Percentiles rank a stretch among this genome's conserved stretches.
Evolutionary conservation across 169 alveolate species (phyloP).

Genomic region (Hammondia hammondi): DNA sequence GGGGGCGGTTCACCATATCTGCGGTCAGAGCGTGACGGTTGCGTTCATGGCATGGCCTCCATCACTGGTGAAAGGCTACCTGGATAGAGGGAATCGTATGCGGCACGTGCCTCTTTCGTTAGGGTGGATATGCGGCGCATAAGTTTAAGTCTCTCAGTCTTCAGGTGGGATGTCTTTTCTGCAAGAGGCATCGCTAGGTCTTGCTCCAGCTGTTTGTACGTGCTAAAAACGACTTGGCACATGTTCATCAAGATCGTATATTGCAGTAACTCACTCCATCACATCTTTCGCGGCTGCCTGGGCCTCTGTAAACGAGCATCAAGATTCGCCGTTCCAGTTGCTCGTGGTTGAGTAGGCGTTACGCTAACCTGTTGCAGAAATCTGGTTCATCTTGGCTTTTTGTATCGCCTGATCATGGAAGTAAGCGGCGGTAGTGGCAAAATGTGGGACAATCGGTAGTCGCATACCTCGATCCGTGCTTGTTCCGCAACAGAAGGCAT

Average conservation of each 20-base stretch:
- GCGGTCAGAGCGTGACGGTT: not conserved
- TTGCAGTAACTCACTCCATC: not conserved
- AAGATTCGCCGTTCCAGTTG: not conserved
- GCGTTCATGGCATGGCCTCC: not conserved
- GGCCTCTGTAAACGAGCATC: not conserved
- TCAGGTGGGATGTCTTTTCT: conserved; percentile 2
- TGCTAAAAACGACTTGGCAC: not conserved
- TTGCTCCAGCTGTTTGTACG: conserved; percentile 12
- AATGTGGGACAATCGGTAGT: too few species aligned
- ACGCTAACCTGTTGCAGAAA: conserved; percentile 12
- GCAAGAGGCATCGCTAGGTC: conserved; percentile 40
- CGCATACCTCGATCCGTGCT: not conserved
- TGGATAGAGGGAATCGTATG: conserved; percentile 13
- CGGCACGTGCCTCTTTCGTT: not conserved
- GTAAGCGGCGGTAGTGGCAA: not conserved
- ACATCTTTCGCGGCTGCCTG: conserved; percentile 5
- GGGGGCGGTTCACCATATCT: conserved; percentile 26
- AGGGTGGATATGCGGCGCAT: conserved; percentile 17
- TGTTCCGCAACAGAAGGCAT: not conserved
- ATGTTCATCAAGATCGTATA: not conserved
- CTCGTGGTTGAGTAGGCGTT: not conserved
- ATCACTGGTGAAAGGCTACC: not conserved
- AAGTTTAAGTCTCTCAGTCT: not conserved
- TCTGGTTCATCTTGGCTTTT: not conserved
- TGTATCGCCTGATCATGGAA: conserved; percentile 7